Conservation (phyloP, 768 basidiomycete genomes). For the Leccinum arenicola region DNA sequence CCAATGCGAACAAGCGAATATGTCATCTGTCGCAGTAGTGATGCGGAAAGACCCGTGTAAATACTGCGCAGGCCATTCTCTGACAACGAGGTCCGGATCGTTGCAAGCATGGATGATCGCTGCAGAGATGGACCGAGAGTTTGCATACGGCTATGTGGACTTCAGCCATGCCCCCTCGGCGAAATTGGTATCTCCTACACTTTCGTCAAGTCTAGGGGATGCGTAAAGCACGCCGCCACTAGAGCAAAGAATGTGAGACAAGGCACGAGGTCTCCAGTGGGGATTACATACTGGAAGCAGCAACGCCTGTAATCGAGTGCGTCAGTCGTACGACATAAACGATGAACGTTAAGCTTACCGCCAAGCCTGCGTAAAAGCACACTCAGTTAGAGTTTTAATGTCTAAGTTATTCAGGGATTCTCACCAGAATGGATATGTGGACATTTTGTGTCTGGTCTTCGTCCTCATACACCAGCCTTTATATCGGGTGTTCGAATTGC, state of each 20-base stretch:
- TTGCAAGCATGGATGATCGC: slow-evolving; percentile 61
- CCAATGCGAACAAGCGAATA: slow-evolving; percentile 86
- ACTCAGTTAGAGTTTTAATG: not conserved
- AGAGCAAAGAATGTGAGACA: slow-evolving; percentile 10
- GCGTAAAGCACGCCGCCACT: slow-evolving; percentile 83
- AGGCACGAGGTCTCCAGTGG: not conserved
- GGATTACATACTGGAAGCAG: slow-evolving; percentile 55
- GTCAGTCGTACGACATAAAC: slow-evolving; percentile 1
- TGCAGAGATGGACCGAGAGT: slow-evolving; percentile 52
- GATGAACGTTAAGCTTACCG: slow-evolving; percentile 38
- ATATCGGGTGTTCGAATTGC: slow-evolving; percentile 12
- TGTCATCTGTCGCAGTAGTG: slow-evolving; percentile 85
- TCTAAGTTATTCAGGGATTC: slow-evolving; percentile 1
- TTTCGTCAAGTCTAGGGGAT: slow-evolving; percentile 85
- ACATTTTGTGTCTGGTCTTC: slow-evolving; percentile 19
- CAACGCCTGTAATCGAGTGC: slow-evolving; percentile 45
- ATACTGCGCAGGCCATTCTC: slow-evolving; percentile 71
- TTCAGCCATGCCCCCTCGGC: slow-evolving; percentile 1
- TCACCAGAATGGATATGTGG: slow-evolving; percentile 34
- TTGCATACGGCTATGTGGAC: slow-evolving; percentile 69
- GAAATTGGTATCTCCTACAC: slow-evolving; percentile 46
- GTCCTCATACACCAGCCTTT: slow-evolving; percentile 12
- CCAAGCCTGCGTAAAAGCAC: slow-evolving; percentile 48
- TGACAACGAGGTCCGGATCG: slow-evolving; percentile 61
- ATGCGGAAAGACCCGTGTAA: slow-evolving; percentile 80